Percentiles rank a stretch among this genome's conserved stretches.
Conservation (phyloP, 2,329 filamentous ascomycete species). For the Elsinoe necatrix region DNA sequence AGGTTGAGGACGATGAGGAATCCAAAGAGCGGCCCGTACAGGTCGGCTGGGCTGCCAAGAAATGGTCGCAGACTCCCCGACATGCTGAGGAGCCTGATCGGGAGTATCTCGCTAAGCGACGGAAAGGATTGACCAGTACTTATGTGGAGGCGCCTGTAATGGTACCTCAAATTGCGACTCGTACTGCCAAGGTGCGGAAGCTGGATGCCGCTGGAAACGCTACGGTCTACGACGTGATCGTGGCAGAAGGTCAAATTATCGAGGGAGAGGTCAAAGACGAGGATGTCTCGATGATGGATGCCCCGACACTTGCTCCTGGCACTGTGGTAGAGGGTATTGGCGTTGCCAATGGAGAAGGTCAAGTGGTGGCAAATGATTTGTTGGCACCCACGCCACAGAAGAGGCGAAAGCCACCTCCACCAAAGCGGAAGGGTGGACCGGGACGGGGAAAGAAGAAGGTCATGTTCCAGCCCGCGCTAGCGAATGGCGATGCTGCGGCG, state of each 20-base stretch:
- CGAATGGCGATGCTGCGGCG: conserved; percentile 34
- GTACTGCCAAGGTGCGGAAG: conserved; percentile 71
- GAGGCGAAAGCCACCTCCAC: conserved; percentile 66
- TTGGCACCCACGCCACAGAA: conserved; percentile 43
- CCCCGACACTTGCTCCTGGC: conserved; percentile 41
- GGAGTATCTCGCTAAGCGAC: conserved; percentile 54
- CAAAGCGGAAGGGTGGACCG: conserved; percentile 66
- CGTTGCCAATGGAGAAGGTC: conserved; percentile 53
- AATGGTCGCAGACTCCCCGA: conserved; percentile 50
- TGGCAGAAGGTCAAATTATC: conserved; percentile 68
- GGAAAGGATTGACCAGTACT: conserved; percentile 49
- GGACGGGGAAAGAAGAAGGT: conserved; percentile 73
- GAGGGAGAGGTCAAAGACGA: conserved; percentile 70
- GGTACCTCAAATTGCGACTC: conserved; percentile 40
- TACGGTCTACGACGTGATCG: conserved; percentile 73
- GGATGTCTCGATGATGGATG: conserved; percentile 40
- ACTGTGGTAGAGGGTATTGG: conserved; percentile 52
- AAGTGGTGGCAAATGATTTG: conserved; percentile 45
- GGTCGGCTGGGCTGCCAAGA: conserved; percentile 47
- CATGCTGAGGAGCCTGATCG: conserved; percentile 51
- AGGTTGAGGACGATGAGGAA: conserved; percentile 34
- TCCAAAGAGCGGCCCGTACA: conserved; percentile 24
- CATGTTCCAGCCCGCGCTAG: conserved; percentile 38
- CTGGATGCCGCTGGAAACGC: conserved; percentile 71
- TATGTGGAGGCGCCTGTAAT: conserved; percentile 30